These are phyloP conservation scores for Thymus mandschuricus DNA, from an alignment of 257 asterid species.

Conservation along the genomic window DNA sequence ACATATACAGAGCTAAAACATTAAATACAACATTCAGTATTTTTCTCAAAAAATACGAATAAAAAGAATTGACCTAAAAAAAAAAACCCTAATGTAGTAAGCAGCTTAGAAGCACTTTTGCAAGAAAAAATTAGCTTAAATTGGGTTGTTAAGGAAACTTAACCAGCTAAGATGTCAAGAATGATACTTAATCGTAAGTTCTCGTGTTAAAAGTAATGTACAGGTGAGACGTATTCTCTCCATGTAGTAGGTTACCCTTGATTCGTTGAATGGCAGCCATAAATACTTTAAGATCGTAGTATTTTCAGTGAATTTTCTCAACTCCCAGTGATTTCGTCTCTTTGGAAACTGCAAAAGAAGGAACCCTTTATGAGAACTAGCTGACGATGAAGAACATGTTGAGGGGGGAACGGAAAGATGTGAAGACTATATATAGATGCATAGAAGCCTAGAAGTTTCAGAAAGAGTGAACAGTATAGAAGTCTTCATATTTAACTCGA, in stretches of 20 bases:
- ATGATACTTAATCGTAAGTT: neutral
- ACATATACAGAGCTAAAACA: too few species aligned
- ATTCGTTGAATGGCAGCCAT: neutral
- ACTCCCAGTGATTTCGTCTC: neutral
- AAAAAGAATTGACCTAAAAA: too few species aligned
- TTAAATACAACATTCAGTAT: too few species aligned
- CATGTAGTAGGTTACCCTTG: neutral
- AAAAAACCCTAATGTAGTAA: neutral
- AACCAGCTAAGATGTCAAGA: neutral
- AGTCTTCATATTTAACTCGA: neutral
- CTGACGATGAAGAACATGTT: neutral
- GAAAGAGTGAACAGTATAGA: neutral
- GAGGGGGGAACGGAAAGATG: neutral
- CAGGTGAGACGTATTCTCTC: neutral
- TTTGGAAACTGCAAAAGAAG: neutral
- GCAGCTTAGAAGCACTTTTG: neutral
- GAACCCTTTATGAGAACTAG: neutral
- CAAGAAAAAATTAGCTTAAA: neutral
- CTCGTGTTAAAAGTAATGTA: neutral
- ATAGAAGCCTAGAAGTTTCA: neutral
- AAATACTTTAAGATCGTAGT: neutral
- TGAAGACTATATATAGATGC: neutral
- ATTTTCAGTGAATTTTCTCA: neutral
- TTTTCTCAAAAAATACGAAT: too few species aligned
- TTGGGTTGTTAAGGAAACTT: neutral